Evolutionary conservation across 345 rosid genomes (phyloP), one percentile per base, ranked within the genome.

Genomic region (Gossypium ekmanianum): DNA sequence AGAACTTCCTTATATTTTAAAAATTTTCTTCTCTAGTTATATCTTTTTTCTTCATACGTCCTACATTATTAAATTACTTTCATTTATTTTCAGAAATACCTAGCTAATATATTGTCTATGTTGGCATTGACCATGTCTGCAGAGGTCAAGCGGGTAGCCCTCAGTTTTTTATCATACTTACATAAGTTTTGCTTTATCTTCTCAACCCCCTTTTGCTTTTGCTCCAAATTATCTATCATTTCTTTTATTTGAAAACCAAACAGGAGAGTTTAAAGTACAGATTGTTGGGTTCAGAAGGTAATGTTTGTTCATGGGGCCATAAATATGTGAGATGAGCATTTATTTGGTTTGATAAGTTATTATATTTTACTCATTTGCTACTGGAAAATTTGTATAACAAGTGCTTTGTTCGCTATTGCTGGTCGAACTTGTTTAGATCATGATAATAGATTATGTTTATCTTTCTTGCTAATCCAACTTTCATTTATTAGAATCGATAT

Each of bases 121-220:
- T 83, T 95, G 84, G 99, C 99, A 0, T 72, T 95, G 78, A 93
- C 99, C 70, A 93, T 95, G 99, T 91, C 97, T 83, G 99, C 92
- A 20, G 97, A 95, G 77, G 98, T 98, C 77, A 92, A 90, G 84
- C 83, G 90, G 91, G 99, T 95, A 93, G 17, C 64, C 81, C 34
- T 29, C 59, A 20, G 44, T 72, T 62, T 64, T 61, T 64, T 79
- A 29, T 43, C 71, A 9, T 26, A 18, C 29, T 6, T 24, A 34
- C 16, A 61, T 16, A 22, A 22, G 16, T 68, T 41, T 11, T 26
- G 14, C 13, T 24, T 4, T 24, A 6, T 2, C 7, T 59, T 59
- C 13, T 24, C 2, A 0, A 24, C 12, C 74, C 17, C 51, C 9
- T 2, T 7, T n/a, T 20, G 14, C 9, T 73, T 27, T 12, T 69